Base-by-base conservation (phyloP, 1,139 yeast species). In the Saccharomyces hybrid region DNA sequence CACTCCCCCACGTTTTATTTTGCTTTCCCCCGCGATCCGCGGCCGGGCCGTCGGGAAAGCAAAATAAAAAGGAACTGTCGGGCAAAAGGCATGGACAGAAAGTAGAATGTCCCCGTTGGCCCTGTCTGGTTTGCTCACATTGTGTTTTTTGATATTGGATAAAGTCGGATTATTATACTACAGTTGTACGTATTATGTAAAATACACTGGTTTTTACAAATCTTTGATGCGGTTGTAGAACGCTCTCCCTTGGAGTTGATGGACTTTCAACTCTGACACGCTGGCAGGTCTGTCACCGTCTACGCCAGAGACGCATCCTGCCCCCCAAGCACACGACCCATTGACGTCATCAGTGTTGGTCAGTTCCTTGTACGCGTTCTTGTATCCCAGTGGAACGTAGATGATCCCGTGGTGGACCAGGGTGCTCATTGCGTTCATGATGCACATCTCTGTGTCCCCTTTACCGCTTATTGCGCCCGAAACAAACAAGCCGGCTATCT, bases 291-390 rank as follows among this genome's bases (percentile, higher is more conserved):
- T 82, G 21, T 86, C 80, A 62, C 93, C 93, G 64, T 84, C 90
- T 56, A 76, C 76, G 60, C 82, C 88, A 42, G 93, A 87, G 63
- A 76, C 78, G 54, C 86, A 73, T 64, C 91, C 91, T 48, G 93
- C 87, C 72, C 93, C 93, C 87, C 88, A 86, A 53, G 93, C 80
- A 53, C 88, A 82, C 58, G 83, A 83, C 66, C 91, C 93, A 69
- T 84, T 89, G 55, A 81, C 78, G 74, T 84, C 88, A 24, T 75
- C 76, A 55, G 84, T 70, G 71, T 77, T 77, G 58, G 84, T 70
- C 56, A 82, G 70, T 61, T 77, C 76, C 48, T 77, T 76, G 71
- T 82, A 82, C 46, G 79, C 76, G 63, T 78, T 71, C 62, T 79
- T 81, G 75, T 81, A 86, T 65, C 93, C 93, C 62, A 86, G 77